A percentile compares a stretch with the other conserved stretches of the same genome.
These are phyloP conservation scores for Trebouxia sp. DNA, from an alignment of 139 green algal species.

Conservation along the genomic window DNA sequence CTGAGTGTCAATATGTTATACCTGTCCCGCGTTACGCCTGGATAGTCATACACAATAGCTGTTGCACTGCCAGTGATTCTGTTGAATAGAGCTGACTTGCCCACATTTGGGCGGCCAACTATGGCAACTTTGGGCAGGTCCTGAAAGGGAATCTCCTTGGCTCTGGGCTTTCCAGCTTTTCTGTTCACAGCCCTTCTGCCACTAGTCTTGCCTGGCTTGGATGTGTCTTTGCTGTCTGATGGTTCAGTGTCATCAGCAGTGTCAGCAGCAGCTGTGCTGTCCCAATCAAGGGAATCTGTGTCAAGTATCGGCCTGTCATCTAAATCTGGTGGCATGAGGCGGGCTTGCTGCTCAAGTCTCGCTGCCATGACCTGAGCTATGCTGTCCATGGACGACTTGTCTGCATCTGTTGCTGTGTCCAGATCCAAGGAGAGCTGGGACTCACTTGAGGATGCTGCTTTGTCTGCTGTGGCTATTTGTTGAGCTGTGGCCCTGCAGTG, in stretches of 20 bases:
- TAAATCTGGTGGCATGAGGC: conserved; percentile 10
- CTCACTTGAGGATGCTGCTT: neutral
- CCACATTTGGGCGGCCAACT: conserved; percentile 94
- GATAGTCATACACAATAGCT: conserved; percentile 96
- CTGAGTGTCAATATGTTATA: too few species aligned
- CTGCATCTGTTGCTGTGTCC: neutral
- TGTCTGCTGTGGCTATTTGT: neutral
- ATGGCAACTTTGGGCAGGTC: conserved; percentile 78
- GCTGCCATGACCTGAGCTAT: conserved; percentile 31
- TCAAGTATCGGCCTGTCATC: neutral
- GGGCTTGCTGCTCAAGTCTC: conserved; percentile 18
- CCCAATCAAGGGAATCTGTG: neutral
- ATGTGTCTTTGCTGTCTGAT: neutral
- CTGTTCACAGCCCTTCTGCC: conserved; percentile 9
- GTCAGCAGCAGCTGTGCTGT: neutral
- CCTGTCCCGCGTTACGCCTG: conserved; percentile 90
- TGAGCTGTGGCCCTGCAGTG: neutral
- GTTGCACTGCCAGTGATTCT: conserved; percentile 74
- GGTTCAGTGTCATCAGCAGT: neutral
- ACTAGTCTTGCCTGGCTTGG: neutral
- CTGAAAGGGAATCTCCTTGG: conserved; percentile 32
- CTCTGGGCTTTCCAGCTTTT: neutral
- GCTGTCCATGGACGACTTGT: conserved; percentile 37
- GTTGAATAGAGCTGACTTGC: conserved; percentile 98
- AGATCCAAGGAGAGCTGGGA: neutral